phyloP scores from a whole-genome alignment of 495 filamentous ascomycete genomes.

The Beverwykella pulmonaria region DNA sequence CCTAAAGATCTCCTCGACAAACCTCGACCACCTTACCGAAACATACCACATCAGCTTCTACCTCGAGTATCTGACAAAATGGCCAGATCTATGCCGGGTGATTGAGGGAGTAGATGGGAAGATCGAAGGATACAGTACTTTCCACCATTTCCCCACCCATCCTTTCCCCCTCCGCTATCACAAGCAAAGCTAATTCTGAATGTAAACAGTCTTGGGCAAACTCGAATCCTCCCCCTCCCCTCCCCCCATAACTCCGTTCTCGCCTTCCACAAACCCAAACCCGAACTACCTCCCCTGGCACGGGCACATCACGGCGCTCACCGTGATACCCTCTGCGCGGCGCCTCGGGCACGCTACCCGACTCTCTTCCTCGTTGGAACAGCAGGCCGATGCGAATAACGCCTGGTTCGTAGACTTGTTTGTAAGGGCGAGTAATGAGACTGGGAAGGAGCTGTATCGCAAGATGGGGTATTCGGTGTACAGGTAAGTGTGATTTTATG shows the following conservation, averaged over 20 bases:
- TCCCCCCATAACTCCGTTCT: conserved; percentile 64
- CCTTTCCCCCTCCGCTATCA: neutral
- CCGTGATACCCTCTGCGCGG: conserved; percentile 83
- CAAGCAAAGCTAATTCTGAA: neutral
- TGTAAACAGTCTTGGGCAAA: conserved; percentile 83
- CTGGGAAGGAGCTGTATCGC: conserved; percentile 84
- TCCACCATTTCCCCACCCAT: conserved; percentile 4
- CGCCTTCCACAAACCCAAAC: conserved; percentile 51
- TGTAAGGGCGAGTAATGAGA: conserved; percentile 82
- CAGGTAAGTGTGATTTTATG: conserved; percentile 85
- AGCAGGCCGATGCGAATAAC: conserved; percentile 72
- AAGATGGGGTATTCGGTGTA: conserved; percentile 87
- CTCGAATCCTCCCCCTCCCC: conserved; percentile 76
- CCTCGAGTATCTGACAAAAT: conserved; percentile 88
- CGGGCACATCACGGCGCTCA: conserved; percentile 95
- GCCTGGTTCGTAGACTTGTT: conserved; percentile 97
- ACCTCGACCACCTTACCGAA: conserved; percentile 91
- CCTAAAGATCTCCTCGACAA: conserved; percentile 78
- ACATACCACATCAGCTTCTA: conserved; percentile 96
- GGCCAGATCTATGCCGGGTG: conserved; percentile 89
- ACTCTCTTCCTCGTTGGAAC: conserved; percentile 77
- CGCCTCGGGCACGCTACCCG: conserved; percentile 81
- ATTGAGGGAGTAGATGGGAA: conserved; percentile 79
- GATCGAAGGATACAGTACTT: conserved; percentile 88
- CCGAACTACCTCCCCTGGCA: conserved; percentile 89